phyloP scores from a whole-genome alignment of 2,329 filamentous ascomycete genomes.

The Elsinoe fawcettii region DNA sequence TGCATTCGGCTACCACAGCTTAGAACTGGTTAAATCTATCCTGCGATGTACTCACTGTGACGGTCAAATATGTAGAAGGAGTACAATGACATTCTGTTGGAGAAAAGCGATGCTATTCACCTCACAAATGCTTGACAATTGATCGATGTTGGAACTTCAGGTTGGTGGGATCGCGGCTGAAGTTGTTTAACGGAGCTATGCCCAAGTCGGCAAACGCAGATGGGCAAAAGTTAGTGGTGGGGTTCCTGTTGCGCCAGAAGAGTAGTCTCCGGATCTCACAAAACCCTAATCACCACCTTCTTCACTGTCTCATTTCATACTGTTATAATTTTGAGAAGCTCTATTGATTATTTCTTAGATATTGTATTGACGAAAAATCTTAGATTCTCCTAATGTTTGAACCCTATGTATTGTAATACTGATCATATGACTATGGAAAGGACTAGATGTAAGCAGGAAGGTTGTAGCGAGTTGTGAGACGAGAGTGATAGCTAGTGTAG shows the following conservation, averaged over 20 bases:
- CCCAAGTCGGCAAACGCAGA: constrained; percentile 10
- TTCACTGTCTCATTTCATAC: too few relatives aligned
- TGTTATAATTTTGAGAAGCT: too few relatives aligned
- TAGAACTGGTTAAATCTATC: neutral
- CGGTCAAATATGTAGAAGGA: constrained; percentile 99
- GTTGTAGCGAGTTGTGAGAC: too few relatives aligned
- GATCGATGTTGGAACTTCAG: neutral
- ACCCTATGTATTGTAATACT: too few relatives aligned
- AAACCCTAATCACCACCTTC: too few relatives aligned
- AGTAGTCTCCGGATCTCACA: too few relatives aligned
- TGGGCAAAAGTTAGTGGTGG: neutral
- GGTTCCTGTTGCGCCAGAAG: constrained; percentile 7
- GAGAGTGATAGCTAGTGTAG: too few relatives aligned
- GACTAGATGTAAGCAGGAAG: too few relatives aligned
- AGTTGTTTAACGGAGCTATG: neutral
- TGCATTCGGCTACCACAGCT: constrained; percentile 70
- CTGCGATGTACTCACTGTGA: constrained; percentile 60
- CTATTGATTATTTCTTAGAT: too few relatives aligned
- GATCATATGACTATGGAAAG: too few relatives aligned
- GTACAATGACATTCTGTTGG: constrained; percentile 73
- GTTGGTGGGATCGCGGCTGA: neutral
- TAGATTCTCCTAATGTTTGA: too few relatives aligned
- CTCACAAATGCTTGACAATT: neutral
- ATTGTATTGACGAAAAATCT: too few relatives aligned
- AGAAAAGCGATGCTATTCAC: neutral